These are phyloP conservation scores for Ogataea ramenticola DNA, from an alignment of 805 yeast species.

Conservation along the genomic window DNA sequence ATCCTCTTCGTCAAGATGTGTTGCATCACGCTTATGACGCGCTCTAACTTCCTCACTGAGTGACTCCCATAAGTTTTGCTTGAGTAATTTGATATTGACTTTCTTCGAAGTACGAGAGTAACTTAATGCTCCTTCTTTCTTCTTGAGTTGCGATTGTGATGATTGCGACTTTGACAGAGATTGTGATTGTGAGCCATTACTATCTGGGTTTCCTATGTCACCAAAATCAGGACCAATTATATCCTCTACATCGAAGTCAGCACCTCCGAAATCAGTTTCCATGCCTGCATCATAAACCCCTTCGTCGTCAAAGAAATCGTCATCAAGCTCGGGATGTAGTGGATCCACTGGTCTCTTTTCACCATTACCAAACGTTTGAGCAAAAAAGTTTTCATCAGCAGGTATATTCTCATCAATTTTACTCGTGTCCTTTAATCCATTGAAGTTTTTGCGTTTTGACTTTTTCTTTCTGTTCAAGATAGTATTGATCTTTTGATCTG, in stretches of 20 bases:
- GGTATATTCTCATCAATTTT: conserved; percentile 25
- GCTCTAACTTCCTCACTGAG: conserved; percentile 20
- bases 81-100: conserved; percentile 39
- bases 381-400: conserved; percentile 46
- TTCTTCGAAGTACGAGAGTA: conserved; percentile 41
- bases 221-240: neutral
- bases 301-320: conserved; percentile 10
- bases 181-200: conserved; percentile 5
- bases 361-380: conserved; percentile 35
- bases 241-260: conserved; percentile 9
- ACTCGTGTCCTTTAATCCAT: neutral
- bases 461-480: conserved; percentile 18
- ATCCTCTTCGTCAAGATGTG: conserved; percentile 19
- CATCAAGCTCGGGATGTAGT: conserved; percentile 2
- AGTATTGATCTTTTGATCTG: conserved; percentile 25
- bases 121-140: conserved; percentile 27
- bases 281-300: conserved; percentile 11
- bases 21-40: conserved; percentile 23
- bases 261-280: conserved; percentile 27
- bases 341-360: neutral
- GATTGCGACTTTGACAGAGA: conserved; percentile 6
- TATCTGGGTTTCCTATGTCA: neutral
- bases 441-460: neutral
- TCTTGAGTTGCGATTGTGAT: neutral
- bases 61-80: conserved; percentile 40